Conservation (phyloP, 345 rosid species). For the Aquilaria yunnanensis region DNA sequence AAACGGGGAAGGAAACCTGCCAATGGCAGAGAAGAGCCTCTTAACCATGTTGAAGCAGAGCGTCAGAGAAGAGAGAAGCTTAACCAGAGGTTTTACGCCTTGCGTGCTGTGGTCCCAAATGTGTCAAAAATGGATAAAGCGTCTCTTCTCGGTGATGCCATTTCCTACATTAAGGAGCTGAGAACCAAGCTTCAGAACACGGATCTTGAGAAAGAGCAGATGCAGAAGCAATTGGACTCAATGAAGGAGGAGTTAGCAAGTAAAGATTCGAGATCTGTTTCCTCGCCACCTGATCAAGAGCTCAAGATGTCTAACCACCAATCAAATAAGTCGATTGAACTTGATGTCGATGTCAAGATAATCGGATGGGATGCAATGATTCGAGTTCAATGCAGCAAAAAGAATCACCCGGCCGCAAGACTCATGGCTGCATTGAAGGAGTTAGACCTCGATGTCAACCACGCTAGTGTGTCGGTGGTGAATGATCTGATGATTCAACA, state of each 20-base stretch:
- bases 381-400: conserved; percentile 67
- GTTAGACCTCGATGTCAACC: conserved; percentile 79
- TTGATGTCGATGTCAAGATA: conserved; percentile 86
- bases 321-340: conserved; percentile 35
- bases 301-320: conserved; percentile 25
- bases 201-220: conserved; percentile 56
- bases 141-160: conserved; percentile 87
- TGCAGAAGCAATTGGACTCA: conserved; percentile 57
- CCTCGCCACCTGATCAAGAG: conserved; percentile 29
- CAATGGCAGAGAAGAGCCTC: conserved; percentile 89
- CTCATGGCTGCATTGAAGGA: conserved; percentile 84
- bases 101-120: conserved; percentile 90
- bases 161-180: conserved; percentile 83
- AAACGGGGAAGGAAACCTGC: conserved; percentile 97
- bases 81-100: conserved; percentile 76
- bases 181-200: conserved; percentile 46
- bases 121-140: conserved; percentile 99
- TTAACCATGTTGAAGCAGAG: conserved; percentile 98
- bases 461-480: conserved; percentile 79
- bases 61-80: conserved; percentile 98
- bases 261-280: conserved; percentile 21
- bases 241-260: conserved; percentile 38
- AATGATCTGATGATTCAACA: conserved; percentile 96
- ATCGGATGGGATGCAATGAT: conserved; percentile 89
- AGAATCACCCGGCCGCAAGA: conserved; percentile 87